Conservation (phyloP, 805 yeast genomes). For the Sugiyamaella lignohabitans region DNA sequence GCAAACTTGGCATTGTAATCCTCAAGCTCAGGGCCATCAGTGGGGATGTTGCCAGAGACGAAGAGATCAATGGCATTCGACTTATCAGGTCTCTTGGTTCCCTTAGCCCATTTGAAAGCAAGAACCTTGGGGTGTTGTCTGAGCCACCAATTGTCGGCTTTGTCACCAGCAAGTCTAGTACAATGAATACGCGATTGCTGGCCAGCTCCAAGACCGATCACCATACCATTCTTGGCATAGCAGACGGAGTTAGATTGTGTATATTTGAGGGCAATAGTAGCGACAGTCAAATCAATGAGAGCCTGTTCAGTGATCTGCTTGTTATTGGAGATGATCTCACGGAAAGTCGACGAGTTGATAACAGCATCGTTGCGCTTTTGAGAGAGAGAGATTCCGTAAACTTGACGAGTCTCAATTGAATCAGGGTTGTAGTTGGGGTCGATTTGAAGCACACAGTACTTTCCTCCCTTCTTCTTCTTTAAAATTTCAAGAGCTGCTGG, state of each 20-base stretch:
- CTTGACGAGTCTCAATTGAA: conserved; percentile 80
- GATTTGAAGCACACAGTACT: conserved; percentile 92
- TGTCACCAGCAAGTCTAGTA: conserved; percentile 98
- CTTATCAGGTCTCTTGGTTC: conserved; percentile 97
- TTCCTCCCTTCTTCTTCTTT: conserved; percentile 91
- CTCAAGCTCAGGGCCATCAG: conserved; percentile 82
- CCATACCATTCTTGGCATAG: conserved; percentile 99
- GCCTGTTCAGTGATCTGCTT: conserved; percentile 89
- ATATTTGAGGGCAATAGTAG: conserved; percentile 94
- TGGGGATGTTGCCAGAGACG: conserved; percentile 88
- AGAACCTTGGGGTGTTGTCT: conserved; percentile 96
- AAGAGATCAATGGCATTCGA: conserved; percentile 94
- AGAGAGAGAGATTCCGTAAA: conserved; percentile 89
- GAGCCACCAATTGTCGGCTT: conserved; percentile 99
- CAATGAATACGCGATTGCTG: conserved; percentile 99
- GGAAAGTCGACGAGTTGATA: conserved; percentile 82
- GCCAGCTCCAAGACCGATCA: conserved; percentile 98
- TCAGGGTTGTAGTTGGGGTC: conserved; percentile 92
- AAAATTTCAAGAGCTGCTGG: conserved; percentile 87
- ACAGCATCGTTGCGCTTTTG: conserved; percentile 98
- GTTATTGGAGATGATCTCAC: conserved; percentile 84
- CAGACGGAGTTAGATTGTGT: conserved; percentile 98
- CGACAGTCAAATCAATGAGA: conserved; percentile 86
- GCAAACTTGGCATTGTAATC: conserved; percentile 90
- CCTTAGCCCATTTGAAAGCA: conserved; percentile 95